phyloP scores from a whole-genome alignment of 2,329 filamentous ascomycete species.

The Coleophoma crateriformis region DNA sequence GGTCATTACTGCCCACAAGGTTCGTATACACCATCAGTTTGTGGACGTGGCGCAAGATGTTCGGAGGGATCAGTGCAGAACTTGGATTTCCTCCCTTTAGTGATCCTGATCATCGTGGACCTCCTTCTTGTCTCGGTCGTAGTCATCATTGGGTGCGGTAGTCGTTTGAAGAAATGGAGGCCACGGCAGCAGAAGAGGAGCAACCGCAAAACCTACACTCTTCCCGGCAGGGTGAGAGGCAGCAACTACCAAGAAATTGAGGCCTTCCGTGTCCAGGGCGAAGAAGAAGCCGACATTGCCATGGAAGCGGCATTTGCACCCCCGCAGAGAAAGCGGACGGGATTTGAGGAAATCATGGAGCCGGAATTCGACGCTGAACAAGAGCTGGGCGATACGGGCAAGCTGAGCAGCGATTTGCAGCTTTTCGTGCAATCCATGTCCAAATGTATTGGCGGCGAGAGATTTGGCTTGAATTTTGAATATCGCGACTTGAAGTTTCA shows the following conservation, averaged over 20 bases:
- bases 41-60: conserved; percentile 39
- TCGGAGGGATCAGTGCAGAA: conserved; percentile 36
- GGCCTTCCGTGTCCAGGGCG: conserved; percentile 4
- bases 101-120: conserved; percentile 37
- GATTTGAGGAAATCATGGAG: neutral
- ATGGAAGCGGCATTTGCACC: neutral
- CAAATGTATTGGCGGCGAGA: conserved; percentile 41
- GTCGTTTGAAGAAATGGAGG: conserved; percentile 20
- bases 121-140: conserved; percentile 31
- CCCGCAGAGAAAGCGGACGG: neutral
- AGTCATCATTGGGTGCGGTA: conserved; percentile 27
- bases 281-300: conserved; percentile 20
- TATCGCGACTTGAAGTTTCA: conserved; percentile 45
- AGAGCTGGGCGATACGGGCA: neutral
- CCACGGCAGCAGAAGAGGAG: conserved; percentile 12
- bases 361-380: neutral
- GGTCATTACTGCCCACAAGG: conserved; percentile 48
- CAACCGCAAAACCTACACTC: conserved; percentile 12
- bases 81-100: conserved; percentile 36
- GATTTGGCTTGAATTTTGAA: conserved; percentile 47
- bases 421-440: conserved; percentile 48
- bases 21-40: conserved; percentile 40
- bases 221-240: conserved; percentile 19
- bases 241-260: conserved; percentile 22
- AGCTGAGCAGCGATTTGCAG: conserved; percentile 31